Percentiles rank a stretch among this genome's conserved stretches.
Evolutionary conservation across 2,329 filamentous ascomycete genomes (phyloP).

Genomic region (Bipolaris gigantea): DNA sequence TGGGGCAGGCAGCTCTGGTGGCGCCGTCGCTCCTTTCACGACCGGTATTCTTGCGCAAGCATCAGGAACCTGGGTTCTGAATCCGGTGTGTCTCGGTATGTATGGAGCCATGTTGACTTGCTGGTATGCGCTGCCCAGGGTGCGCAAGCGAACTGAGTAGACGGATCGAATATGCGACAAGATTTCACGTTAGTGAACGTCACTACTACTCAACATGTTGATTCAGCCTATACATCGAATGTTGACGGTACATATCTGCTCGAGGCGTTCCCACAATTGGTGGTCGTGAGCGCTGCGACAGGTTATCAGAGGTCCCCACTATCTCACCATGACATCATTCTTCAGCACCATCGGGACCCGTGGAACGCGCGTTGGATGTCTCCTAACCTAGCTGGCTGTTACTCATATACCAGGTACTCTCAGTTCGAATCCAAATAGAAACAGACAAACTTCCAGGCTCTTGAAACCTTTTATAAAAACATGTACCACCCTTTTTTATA

Average conservation of each 20-base stretch:
- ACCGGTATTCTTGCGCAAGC: constrained; percentile 66
- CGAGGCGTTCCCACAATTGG: not conserved
- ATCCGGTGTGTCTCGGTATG: constrained; percentile 67
- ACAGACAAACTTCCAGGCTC: not conserved
- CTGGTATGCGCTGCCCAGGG: constrained; percentile 63
- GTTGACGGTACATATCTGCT: not conserved
- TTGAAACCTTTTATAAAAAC: not conserved
- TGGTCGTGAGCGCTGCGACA: not conserved
- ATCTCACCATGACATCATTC: not conserved
- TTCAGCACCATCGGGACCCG: not conserved
- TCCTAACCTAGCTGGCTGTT: not conserved
- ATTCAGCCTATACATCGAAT: too few species aligned
- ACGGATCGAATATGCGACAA: not conserved
- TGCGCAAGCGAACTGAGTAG: constrained; percentile 64
- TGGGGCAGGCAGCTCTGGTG: constrained; percentile 70
- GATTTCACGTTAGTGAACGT: not conserved
- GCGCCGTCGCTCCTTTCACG: constrained; percentile 67
- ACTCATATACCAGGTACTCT: not conserved
- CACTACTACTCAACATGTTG: not conserved
- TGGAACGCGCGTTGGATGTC: not conserved
- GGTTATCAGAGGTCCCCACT: not conserved
- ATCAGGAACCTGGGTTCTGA: constrained; percentile 64
- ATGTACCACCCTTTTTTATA: too few species aligned
- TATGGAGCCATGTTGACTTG: constrained; percentile 67
- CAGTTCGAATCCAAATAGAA: not conserved